phyloP scores from a whole-genome alignment of 768 basidiomycete species.

The Mycena latifolia region DNA sequence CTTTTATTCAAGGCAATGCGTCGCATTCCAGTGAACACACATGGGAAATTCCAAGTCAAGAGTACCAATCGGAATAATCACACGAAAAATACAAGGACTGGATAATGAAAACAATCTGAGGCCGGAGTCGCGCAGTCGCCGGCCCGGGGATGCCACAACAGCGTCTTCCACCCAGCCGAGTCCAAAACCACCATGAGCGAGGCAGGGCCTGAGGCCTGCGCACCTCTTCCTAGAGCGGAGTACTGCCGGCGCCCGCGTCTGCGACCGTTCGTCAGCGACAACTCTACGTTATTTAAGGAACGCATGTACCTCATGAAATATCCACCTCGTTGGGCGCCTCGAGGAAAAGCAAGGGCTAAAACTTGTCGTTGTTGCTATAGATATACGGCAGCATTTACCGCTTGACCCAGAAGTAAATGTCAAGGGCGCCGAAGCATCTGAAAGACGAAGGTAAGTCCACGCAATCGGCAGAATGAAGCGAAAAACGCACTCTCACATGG shows the following conservation, averaged over 20 bases:
- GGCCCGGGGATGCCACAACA: too few species aligned
- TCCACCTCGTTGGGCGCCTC: constrained; percentile 97
- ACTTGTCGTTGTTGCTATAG: constrained; percentile 91
- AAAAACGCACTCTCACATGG: constrained; percentile 87
- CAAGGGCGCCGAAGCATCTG: constrained; percentile 89
- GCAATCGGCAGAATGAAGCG: background rate
- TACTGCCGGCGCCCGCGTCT: constrained; percentile 93
- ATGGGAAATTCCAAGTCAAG: too few species aligned
- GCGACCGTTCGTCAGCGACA: constrained; percentile 3
- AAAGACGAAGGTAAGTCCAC: constrained; percentile 12
- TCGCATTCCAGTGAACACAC: too few species aligned
- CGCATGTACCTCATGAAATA: constrained; percentile 82
- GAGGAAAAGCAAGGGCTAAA: constrained; percentile 89
- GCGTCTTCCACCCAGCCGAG: constrained; percentile 91
- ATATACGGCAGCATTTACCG: constrained; percentile 92
- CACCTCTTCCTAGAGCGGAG: constrained; percentile 92
- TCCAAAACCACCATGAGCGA: constrained; percentile 87
- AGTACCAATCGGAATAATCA: too few species aligned
- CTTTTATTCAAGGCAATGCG: too few species aligned
- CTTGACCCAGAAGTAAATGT: constrained; percentile 92
- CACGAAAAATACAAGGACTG: too few species aligned
- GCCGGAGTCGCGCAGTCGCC: too few species aligned
- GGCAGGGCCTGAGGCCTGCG: constrained; percentile 93
- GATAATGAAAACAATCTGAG: too few species aligned
- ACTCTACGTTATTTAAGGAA: background rate